Base-by-base conservation (phyloP, 2,329 filamentous ascomycete genomes). In the Dothideomycetes sp. region DNA sequence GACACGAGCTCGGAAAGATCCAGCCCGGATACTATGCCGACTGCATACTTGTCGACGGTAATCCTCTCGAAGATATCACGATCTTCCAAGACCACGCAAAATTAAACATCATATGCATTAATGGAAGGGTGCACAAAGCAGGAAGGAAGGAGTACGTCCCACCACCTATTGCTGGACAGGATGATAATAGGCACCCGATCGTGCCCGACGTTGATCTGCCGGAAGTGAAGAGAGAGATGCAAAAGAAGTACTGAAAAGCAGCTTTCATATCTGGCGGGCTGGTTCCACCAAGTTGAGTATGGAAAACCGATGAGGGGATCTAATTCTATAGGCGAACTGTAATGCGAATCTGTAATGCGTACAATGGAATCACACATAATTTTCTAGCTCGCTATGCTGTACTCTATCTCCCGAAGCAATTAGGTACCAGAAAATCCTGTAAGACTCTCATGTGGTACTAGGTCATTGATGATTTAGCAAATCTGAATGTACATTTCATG, bases 41-140 rank as follows among this genome's bases (percentile, higher is more conserved):
- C 43, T 62, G 57, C 36, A 62, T 70, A 31, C 49, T 71, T 4
- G 62, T 71, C 2, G 59, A 70, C 42, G 67, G 66, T 3, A 54
- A 69, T 42, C 65, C 64, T 2, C 38, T 68, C 31, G 52, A 63
- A 14, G 54, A 68, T 41, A 63, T 68, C 27, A 44, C 49, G 3
- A 44, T 68, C 3, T 43, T 69, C 3, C 65, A 69, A 43, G 58
- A 68, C 18, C 61, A 64, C 38, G 52, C 56, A 11, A 63, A 58
- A 45, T 44, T 70, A 15, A 60, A 68, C 43, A 49, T 67, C 12
- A 69, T 70, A 19, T 55, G 65, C 40, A 68, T 70, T 44, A 70
- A 70, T 41, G 66, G 67, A 0, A 51, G 64, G 4, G 53, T 70
- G 9, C 64, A 68, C 44, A 69, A 69, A 43, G 53, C 52, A 11